Evolutionary conservation across 441 rosid genomes (phyloP).

Genomic region (Euphorbia celastroides): DNA sequence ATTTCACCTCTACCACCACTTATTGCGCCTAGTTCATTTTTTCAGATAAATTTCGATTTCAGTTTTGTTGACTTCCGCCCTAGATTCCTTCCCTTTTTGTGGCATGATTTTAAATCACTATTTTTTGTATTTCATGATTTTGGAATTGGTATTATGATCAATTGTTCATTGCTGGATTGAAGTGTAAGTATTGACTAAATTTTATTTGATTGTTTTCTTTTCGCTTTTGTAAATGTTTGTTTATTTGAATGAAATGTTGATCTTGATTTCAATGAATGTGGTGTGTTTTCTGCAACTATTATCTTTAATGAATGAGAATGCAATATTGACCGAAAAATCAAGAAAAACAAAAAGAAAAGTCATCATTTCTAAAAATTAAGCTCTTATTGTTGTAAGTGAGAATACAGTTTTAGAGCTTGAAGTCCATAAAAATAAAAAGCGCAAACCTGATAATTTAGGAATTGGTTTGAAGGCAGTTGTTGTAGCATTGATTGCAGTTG

Average conservation of each 20-base stretch:
- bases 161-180: too few species aligned
- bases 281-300: constrained; percentile 43
- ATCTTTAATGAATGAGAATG: constrained; percentile 49
- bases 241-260: neutral
- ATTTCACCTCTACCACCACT: too few species aligned
- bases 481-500: constrained; percentile 23
- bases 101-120: too few species aligned
- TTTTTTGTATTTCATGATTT: too few species aligned
- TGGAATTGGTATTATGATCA: too few species aligned
- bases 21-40: too few species aligned
- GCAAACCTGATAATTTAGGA: constrained; percentile 13
- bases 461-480: constrained; percentile 24
- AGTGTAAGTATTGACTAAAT: too few species aligned
- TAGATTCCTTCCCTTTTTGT: too few species aligned
- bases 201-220: too few species aligned
- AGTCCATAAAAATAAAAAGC: constrained; percentile 9
- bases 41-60: too few species aligned
- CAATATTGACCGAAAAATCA: constrained; percentile 38
- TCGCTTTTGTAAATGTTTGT: constrained; percentile 9
- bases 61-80: too few species aligned
- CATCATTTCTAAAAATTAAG: constrained; percentile 36
- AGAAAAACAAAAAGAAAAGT: constrained; percentile 30
- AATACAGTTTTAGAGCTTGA: constrained; percentile 8
- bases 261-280: constrained; percentile 11
- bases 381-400: constrained; percentile 16